Base-by-base conservation (phyloP, 805 yeast species). In the Crinitomyces ghanaensis region DNA sequence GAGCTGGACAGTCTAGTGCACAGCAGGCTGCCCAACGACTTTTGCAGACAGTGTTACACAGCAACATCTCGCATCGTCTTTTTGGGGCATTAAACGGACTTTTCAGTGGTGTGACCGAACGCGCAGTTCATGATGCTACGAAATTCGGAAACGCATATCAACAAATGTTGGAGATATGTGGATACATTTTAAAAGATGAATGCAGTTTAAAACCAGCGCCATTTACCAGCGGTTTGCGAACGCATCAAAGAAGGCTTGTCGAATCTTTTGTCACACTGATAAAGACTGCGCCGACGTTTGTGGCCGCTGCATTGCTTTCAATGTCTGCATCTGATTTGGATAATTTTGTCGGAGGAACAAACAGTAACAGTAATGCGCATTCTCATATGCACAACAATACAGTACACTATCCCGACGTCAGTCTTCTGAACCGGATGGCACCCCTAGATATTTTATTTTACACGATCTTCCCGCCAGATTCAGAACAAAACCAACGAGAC, bases 201-300 rank as follows among this genome's bases (percentile, higher is more conserved):
- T 31, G 28, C 27, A 31, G 26, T 16, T 15, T 25, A 8, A 28
- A 15, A n/a, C 24, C 32, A 18, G 26, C 34, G 8, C 14, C 30
- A 16, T 44, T 43, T 31, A 32, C 38, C 17, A 19, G 44, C 16
- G 12, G 26, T 9, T 32, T 41, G 17, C 34, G 43, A 19, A 48
- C 53, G 43, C 48, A 44, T 11, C 50, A 49, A 31, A 37, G 55
- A 2, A 50, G 48, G 26, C 37, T 53, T 11, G 39, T 56, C 26
- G 53, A 49, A 37, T 49, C 57, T 7, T 53, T 55, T 30, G 34
- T 56, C 36, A 50, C 57, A 6, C 37, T 53, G 24, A 38, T 55
- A 19, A 46, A 56, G 22, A 44, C 57, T 1, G 50, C 59, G 2
- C 59, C 60, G 0, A 49, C 51, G n/a, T 55, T 55, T 28, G 37